These are phyloP conservation scores for Ascomycota sp. DNA, from an alignment of 2,329 filamentous ascomycete species.

Conservation along the genomic window DNA sequence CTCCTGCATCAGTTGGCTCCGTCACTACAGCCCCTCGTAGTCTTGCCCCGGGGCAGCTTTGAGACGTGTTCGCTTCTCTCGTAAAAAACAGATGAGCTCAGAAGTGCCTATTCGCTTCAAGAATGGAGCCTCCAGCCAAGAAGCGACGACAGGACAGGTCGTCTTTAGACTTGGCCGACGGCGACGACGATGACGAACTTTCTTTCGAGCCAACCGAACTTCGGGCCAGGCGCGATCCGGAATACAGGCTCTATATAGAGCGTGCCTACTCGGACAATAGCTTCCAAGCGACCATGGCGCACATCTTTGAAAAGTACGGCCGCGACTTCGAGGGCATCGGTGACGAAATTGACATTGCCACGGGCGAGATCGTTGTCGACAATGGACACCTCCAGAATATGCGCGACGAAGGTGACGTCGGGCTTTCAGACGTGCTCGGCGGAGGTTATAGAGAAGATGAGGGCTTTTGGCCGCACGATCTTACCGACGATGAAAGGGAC, in stretches of 20 bases:
- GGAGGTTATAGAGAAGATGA: conserved; percentile 9
- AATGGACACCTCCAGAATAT: conserved; percentile 56
- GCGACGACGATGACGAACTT: conserved; percentile 25
- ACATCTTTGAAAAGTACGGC: conserved; percentile 74
- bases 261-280: conserved; percentile 44
- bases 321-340: conserved; percentile 62
- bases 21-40: no score
- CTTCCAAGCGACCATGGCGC: conserved; percentile 65
- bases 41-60: no score
- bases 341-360: conserved; percentile 72
- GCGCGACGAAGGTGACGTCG: conserved; percentile 32
- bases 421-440: conserved; percentile 9
- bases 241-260: conserved; percentile 34
- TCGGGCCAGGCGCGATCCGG: conserved; percentile 24
- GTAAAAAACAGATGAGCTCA: no score
- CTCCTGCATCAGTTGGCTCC: no score
- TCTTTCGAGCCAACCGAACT: conserved; percentile 24
- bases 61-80: no score
- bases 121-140: conserved; percentile 38
- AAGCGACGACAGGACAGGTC: conserved; percentile 30
- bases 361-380: conserved; percentile 65
- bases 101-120: not conserved
- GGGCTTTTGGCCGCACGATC: conserved; percentile 12
- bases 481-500: conserved; percentile 6
- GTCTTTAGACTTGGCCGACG: conserved; percentile 16